Evolutionary conservation across 208 protist species (phyloP).

Genomic region (Phytomonas serpens): DNA sequence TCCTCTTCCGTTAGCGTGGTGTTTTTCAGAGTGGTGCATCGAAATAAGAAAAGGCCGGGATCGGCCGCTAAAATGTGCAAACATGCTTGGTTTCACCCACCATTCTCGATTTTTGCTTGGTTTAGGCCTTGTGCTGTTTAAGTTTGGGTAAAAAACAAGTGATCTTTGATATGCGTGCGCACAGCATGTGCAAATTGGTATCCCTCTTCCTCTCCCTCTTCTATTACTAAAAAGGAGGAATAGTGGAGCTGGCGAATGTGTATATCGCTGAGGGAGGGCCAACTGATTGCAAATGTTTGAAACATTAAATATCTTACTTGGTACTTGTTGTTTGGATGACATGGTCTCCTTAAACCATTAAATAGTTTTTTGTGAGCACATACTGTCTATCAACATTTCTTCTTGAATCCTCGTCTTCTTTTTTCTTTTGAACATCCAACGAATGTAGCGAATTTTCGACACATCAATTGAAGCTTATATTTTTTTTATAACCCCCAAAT

Average conservation of each 20-base stretch:
- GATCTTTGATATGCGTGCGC: not conserved
- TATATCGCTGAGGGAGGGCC: not conserved
- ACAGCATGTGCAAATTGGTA: not conserved
- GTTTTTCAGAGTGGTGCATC: not conserved
- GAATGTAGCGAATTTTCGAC: not conserved
- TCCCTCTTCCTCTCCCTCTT: no score
- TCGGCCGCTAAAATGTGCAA: not conserved
- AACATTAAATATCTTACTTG: not conserved
- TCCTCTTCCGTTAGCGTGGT: not conserved
- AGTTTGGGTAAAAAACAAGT: not conserved
- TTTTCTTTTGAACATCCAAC: not conserved
- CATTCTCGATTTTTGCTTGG: not conserved
- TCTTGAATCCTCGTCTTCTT: not conserved
- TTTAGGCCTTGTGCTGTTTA: not conserved
- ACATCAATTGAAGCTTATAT: not conserved
- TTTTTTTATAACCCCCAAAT: not conserved
- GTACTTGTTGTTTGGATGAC: not conserved
- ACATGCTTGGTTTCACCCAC: not conserved
- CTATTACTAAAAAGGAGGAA: not conserved
- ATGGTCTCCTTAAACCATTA: not conserved
- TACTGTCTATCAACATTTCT: not conserved
- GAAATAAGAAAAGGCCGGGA: not conserved
- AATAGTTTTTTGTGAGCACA: not conserved
- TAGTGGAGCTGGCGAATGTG: not conserved
- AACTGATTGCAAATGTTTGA: not conserved